Base-by-base conservation (phyloP, 1,284 basidiomycete genomes). In the Waitea zeae region DNA sequence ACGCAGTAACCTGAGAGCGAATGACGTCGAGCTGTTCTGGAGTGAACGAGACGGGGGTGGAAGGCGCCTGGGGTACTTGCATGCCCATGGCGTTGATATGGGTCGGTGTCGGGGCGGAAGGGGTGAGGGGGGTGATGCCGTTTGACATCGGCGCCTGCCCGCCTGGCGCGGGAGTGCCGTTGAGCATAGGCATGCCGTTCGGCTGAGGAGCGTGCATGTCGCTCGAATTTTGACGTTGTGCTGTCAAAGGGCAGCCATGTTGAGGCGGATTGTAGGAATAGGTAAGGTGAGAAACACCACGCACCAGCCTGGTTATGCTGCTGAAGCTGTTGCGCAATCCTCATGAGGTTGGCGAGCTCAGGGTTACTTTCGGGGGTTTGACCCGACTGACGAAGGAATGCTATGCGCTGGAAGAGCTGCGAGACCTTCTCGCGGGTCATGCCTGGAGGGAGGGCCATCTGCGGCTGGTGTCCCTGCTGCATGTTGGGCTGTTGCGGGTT, bases 1-100 rank as follows among this genome's bases (percentile, higher is more conserved):
- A 95, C 0, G 92, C 87, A 38, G 79, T 70, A 31, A 97, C 87
- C 51, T 98, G 93, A 0, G 81, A 73, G 36, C 84, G 74, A 27
- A 97, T 71, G 17, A 84, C 75, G 30, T 68, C 70, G 36, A 95
- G 79, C 50, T 96, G 92, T 36, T 84, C 81, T 1, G 60, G 62
- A 2, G 82, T 82, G 54, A 97, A 87, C 3, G 78, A 75, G n/a
- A 81, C 67, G 18, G 79, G 76, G 0, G 72, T 72, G 31, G 49
- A 67, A 50, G 47, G 67, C 12, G 53, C 51, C 7, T 7, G 7
- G n/a, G 22, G 22, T n/a, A n/a, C n/a, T n/a, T n/a, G n/a, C n/a
- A n/a, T n/a, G n/a, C n/a, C n/a, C 17, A 36, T 46, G 28, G 44
- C 59, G 43, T 42, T 52, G 7, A 50, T 41, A 17, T 52, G 50